Percentiles rank a stretch among this genome's conserved stretches.
These are phyloP conservation scores for Aspergillus vadensis DNA, from an alignment of 2,329 filamentous ascomycete genomes.

Conservation along the genomic window DNA sequence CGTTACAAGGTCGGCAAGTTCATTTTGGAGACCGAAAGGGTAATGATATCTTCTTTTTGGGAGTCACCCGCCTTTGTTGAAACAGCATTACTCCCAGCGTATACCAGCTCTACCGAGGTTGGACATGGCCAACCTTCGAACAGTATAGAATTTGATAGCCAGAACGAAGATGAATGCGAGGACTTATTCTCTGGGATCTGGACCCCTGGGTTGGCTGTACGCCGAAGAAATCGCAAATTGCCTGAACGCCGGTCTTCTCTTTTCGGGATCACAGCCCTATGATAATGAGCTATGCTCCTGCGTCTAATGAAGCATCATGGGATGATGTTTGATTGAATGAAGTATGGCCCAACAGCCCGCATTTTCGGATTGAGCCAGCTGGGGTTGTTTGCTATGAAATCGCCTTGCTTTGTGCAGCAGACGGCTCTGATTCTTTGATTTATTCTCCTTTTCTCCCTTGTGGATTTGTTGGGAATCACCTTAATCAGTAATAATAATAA, in stretches of 20 bases:
- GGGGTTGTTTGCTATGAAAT: too few species aligned
- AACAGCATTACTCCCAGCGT: neutral
- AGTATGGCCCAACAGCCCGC: neutral
- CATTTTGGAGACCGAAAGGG: conserved; percentile 63
- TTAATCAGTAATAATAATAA: too few species aligned
- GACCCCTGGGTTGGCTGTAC: conserved; percentile 56
- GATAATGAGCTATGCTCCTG: neutral
- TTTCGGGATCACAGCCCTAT: conserved; percentile 25
- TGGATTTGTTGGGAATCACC: neutral
- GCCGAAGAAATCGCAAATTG: conserved; percentile 45
- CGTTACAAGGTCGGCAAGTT: conserved; percentile 69
- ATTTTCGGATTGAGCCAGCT: neutral
- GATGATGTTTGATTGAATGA: neutral
- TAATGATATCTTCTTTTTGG: conserved; percentile 56
- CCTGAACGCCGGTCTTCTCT: conserved; percentile 27
- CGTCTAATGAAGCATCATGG: neutral
- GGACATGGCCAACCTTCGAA: conserved; percentile 22
- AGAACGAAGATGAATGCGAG: conserved; percentile 69
- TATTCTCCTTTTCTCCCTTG: neutral
- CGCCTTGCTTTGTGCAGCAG: neutral
- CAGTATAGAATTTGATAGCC: conserved; percentile 62
- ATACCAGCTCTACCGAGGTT: conserved; percentile 3
- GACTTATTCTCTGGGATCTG: conserved; percentile 65
- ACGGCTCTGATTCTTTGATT: neutral
- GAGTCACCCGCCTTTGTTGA: conserved; percentile 39